A percentile compares a stretch with the other conserved stretches of the same genome.
Conservation (phyloP, 805 yeast species). For the Candida manassasensis region DNA sequence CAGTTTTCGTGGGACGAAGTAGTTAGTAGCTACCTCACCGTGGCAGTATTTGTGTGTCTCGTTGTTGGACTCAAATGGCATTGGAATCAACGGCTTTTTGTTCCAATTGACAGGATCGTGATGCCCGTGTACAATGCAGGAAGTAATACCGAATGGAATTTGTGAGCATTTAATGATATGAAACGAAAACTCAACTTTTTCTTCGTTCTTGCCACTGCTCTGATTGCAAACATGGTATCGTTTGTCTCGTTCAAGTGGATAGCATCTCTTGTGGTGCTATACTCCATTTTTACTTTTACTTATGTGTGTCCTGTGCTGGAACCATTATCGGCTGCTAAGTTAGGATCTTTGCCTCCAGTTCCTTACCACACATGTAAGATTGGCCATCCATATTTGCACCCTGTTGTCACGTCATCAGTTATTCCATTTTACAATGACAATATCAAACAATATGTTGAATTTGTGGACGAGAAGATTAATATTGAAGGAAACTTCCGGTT, state of each 20-base stretch:
- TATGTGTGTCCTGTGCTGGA: slow-evolving; percentile 10
- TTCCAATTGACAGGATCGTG: slow-evolving; percentile 3
- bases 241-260: neutral
- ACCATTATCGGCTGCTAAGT: neutral
- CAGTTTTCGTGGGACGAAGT: slow-evolving; percentile 13
- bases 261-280: slow-evolving; percentile 1
- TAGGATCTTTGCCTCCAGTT: slow-evolving; percentile 6
- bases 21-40: slow-evolving; percentile 8
- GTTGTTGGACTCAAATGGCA: slow-evolving; percentile 4
- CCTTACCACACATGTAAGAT: slow-evolving; percentile 9
- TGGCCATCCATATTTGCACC: slow-evolving; percentile 6
- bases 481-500: slow-evolving; percentile 2
- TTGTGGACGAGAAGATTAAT: slow-evolving; percentile 3
- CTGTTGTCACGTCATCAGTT: slow-evolving; percentile 3
- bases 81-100: slow-evolving; percentile 7
- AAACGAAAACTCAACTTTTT: too few relatives aligned
- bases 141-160: too few relatives aligned
- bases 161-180: too few relatives aligned
- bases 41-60: neutral
- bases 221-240: neutral
- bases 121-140: slow-evolving; percentile 1
- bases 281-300: slow-evolving; percentile 8
- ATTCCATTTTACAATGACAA: slow-evolving; percentile 6
- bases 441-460: slow-evolving; percentile 1
- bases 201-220: too few relatives aligned